These are phyloP conservation scores for Ogataea naganishii DNA, from an alignment of 805 yeast species.

Conservation along the genomic window DNA sequence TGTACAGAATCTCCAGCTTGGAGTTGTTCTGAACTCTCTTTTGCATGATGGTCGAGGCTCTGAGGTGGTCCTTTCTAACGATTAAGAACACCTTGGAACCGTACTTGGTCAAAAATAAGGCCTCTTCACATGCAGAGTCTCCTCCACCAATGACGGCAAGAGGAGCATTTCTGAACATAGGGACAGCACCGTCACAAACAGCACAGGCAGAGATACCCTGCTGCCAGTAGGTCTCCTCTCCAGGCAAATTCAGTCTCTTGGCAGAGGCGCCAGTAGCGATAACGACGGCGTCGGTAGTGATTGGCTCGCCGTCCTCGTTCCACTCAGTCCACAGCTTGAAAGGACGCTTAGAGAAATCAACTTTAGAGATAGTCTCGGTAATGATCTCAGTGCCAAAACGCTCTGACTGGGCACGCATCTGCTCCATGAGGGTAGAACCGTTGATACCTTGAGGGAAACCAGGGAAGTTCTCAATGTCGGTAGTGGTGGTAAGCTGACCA, in stretches of 20 bases:
- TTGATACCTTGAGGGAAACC: conserved; percentile 93
- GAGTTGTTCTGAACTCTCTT: conserved; percentile 79
- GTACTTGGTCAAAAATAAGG: conserved; percentile 91
- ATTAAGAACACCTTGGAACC: conserved; percentile 92
- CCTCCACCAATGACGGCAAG: conserved; percentile 99
- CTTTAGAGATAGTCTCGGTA: conserved; percentile 91
- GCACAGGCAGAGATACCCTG: conserved; percentile 99
- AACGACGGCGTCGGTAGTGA: conserved; percentile 86
- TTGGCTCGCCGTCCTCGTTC: conserved; percentile 85
- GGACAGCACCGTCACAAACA: conserved; percentile 99
- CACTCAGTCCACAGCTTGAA: conserved; percentile 97
- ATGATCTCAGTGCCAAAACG: conserved; percentile 90
- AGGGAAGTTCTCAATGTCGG: conserved; percentile 98
- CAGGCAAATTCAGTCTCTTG: conserved; percentile 86
- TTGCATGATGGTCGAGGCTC: conserved; percentile 97
- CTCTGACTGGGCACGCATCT: conserved; percentile 82
- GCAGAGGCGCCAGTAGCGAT: conserved; percentile 99
- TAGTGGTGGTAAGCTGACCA: conserved; percentile 97
- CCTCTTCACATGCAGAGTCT: conserved; percentile 99
- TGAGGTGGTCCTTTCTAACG: conserved; percentile 87
- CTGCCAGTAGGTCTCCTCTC: conserved; percentile 98
- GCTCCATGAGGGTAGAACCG: conserved; percentile 86
- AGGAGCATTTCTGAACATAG: conserved; percentile 96
- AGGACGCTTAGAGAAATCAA: conserved; percentile 81
- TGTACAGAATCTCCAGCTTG: conserved; percentile 84